Percentiles rank a stretch among this genome's conserved stretches.
phyloP scores from a whole-genome alignment of 2,329 filamentous ascomycete species.

The Ceratocystis cacaofunesta region DNA sequence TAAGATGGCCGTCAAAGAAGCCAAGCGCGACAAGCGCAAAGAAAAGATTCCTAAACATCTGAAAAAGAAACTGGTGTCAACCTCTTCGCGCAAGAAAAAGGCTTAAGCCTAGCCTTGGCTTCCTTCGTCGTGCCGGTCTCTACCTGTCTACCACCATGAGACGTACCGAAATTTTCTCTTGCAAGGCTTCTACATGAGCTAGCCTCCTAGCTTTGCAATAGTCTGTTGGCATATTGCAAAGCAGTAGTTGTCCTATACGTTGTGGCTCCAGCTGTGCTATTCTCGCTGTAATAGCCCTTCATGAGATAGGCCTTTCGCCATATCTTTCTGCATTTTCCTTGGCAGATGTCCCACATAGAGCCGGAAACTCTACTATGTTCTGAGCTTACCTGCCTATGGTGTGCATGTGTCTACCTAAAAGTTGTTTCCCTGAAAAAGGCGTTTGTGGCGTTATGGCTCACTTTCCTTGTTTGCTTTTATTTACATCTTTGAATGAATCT shows the following conservation, averaged over 20 bases:
- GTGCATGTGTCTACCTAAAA: background rate
- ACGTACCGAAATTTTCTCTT: background rate
- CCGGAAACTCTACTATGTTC: background rate
- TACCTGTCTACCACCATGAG: background rate
- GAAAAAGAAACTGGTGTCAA: conserved; percentile 73
- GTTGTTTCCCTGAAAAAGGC: conserved; percentile 5
- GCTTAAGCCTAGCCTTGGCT: conserved; percentile 10
- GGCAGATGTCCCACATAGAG: background rate
- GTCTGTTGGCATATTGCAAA: background rate
- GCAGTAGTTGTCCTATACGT: background rate
- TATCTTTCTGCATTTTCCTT: background rate
- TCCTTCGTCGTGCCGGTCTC: background rate
- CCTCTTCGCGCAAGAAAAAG: conserved; percentile 48
- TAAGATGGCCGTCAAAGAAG: conserved; percentile 85
- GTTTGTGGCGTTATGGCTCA: conserved; percentile 1
- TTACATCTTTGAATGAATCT: background rate
- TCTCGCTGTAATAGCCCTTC: background rate
- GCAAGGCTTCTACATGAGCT: background rate
- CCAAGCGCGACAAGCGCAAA: conserved; percentile 82
- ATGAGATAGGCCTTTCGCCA: background rate
- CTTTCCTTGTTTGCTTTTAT: background rate
- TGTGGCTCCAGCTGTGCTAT: background rate
- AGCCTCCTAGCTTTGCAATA: background rate
- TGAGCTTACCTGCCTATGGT: background rate
- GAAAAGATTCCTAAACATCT: conserved; percentile 93